Conservation (phyloP, 768 basidiomycete genomes). For the Amanita molliuscula region DNA sequence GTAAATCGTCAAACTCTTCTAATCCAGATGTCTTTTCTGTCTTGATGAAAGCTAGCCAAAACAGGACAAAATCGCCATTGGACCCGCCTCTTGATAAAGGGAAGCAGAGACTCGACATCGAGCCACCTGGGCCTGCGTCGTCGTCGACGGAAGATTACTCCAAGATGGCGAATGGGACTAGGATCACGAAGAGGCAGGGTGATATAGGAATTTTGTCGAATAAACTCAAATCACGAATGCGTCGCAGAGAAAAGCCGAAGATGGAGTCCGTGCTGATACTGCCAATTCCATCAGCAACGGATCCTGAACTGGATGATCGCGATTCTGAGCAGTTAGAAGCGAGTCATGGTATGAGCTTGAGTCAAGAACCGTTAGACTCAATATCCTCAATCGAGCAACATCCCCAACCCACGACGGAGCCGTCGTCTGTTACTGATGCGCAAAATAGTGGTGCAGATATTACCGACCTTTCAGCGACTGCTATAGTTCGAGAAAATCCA, state of each 20-base stretch:
- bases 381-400: neutral
- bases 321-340: neutral
- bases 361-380: neutral
- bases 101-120: neutral
- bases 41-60: constrained; percentile 2
- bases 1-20: neutral
- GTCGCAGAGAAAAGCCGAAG: constrained; percentile 6
- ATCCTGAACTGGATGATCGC: neutral
- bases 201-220: neutral
- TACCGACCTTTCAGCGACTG: neutral
- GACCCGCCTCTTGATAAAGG: neutral
- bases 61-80: neutral
- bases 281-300: neutral
- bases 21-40: constrained; percentile 3
- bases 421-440: neutral
- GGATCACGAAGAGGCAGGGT: neutral
- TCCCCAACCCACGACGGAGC: neutral
- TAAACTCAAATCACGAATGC: constrained; percentile 4
- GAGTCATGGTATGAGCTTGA: neutral
- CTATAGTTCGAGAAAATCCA: neutral
- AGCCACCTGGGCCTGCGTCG: neutral
- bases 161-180: neutral
- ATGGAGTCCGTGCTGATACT: neutral
- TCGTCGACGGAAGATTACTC: neutral
- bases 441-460: neutral